These are phyloP conservation scores for Trichoderma sp. DNA, from an alignment of 2,329 filamentous ascomycete genomes.

Conservation along the genomic window DNA sequence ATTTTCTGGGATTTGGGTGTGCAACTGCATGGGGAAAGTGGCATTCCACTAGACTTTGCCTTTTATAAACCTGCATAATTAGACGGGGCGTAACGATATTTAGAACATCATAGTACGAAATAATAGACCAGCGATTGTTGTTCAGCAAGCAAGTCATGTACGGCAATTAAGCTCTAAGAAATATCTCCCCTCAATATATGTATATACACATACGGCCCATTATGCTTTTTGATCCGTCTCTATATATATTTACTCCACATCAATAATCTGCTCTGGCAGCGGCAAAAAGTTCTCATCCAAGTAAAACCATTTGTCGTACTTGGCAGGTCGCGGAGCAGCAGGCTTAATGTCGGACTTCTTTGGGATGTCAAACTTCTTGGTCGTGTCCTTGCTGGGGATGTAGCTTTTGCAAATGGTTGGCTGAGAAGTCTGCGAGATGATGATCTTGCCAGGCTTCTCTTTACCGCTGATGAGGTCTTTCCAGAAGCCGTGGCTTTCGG, in stretches of 20 bases:
- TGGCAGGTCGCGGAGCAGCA: constrained; percentile 30
- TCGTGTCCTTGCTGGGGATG: constrained; percentile 32
- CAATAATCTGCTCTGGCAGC: constrained; percentile 23
- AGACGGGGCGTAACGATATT: neutral
- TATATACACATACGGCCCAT: neutral
- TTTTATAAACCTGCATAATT: neutral
- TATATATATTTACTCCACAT: neutral
- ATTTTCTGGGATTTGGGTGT: neutral
- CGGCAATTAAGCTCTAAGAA: neutral
- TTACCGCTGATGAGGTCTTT: constrained; percentile 38
- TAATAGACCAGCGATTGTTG: constrained; percentile 2
- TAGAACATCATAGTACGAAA: neutral
- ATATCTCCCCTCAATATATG: neutral
- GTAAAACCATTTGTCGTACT: constrained; percentile 40
- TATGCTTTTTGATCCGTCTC: neutral
- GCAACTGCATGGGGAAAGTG: neutral
- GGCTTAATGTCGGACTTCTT: constrained; percentile 30
- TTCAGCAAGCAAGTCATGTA: neutral
- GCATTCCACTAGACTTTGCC: neutral
- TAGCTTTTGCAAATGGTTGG: constrained; percentile 33
- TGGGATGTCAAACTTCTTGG: constrained; percentile 33
- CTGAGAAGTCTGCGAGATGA: constrained; percentile 40
- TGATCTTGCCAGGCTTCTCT: constrained; percentile 38
- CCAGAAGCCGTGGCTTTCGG: constrained; percentile 40
- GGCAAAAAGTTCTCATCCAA: constrained; percentile 34